Evolutionary conservation across 2,329 filamentous ascomycete genomes (phyloP).

Genomic region (Nigrospora osmanthi): DNA sequence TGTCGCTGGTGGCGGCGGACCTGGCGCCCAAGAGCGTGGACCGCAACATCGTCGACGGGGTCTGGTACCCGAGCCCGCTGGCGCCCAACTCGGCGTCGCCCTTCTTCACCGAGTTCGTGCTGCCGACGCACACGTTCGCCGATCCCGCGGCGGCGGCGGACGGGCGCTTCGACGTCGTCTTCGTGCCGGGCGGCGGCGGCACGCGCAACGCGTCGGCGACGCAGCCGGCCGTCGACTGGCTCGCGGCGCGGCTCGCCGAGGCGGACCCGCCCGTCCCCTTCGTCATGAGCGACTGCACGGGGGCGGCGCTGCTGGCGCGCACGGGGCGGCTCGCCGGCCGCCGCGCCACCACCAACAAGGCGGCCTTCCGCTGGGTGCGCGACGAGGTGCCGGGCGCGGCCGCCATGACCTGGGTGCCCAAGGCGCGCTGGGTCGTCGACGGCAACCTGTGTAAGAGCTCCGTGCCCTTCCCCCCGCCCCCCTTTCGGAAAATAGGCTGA

Average conservation of each 20-base stretch:
- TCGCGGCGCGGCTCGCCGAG: slow-evolving; percentile 5
- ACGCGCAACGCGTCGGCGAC: slow-evolving; percentile 7
- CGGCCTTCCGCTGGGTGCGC: slow-evolving; percentile 10
- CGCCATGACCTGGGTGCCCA: slow-evolving; percentile 11
- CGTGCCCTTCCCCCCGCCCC: too few relatives aligned
- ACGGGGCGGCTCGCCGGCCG: slow-evolving; percentile 9
- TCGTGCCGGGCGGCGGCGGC: slow-evolving; percentile 15
- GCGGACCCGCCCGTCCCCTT: slow-evolving; percentile 4
- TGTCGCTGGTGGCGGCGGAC: slow-evolving; percentile 14
- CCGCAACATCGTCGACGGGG: slow-evolving; percentile 11
- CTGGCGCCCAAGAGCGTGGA: slow-evolving; percentile 13
- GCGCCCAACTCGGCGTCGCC: slow-evolving; percentile 2
- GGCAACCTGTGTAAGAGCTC: slow-evolving; percentile 7
- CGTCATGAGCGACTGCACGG: slow-evolving; percentile 13
- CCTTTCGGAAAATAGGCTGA: too few relatives aligned
- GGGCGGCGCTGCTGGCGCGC: slow-evolving; percentile 11
- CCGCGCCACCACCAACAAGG: slow-evolving; percentile 14
- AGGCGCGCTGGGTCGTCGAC: slow-evolving; percentile 14
- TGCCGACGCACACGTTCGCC: slow-evolving; percentile 14
- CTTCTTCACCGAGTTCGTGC: slow-evolving; percentile 9
- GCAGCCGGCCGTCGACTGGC: slow-evolving; percentile 14
- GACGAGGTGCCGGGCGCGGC: slow-evolving; percentile 5
- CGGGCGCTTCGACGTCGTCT: slow-evolving; percentile 10
- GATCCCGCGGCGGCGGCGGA: slow-evolving; percentile 4
- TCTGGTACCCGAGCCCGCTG: slow-evolving; percentile 3